Evolutionary conservation across 768 basidiomycete genomes (phyloP), one percentile per base, ranked within the genome.

Genomic region (Lyophyllum shimeji): DNA sequence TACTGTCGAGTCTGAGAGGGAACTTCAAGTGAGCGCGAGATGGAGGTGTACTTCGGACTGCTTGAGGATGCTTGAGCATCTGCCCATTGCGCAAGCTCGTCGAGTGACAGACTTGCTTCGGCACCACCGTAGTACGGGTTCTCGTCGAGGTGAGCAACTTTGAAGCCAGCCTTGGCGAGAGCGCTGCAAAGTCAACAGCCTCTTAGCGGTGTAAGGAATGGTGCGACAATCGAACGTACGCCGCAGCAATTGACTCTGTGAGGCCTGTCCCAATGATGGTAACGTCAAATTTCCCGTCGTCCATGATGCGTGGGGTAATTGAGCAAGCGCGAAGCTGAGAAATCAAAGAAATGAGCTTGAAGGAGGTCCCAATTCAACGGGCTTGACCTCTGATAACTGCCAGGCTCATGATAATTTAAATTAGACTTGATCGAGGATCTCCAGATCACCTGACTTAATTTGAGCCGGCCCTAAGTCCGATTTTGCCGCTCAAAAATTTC

Each of bases 121-220:
- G 85, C 76, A 13, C 80, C 87, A 44, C 95, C 96, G 63, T 98
- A 98, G 69, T 93, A 91, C 0, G 82, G 67, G 60, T 95, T 90
- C 17, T 77, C 71, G 68, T 98, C 96, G 59, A 98, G 72, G 61
- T 98, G 96, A 0, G 90, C 91, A 24, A 98, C 86, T 57, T 82
- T 89, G 71, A 89, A 86, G 43, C 94, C 93, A 47, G 90, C 84
- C 71, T 93, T 95, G 0, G 95, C 85, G 43, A 98, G 82, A 0
- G 95, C 87, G 40, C 95, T 98, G 71, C 21, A 33, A n/a, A 21
- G 24, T 42, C 24, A 46, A 50, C 46, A 58, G 27, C 58, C 50
- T 42, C 37, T 51, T 5, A 18, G 25, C 52, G 52, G 31, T 50
- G 33, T 37, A 12, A 37, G 39, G 33, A 42, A n/a, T n/a, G 33